Percentiles rank a stretch among this genome's conserved stretches.
Evolutionary conservation across 2,329 filamentous ascomycete species (phyloP).

Genomic region (Pseudocercospora ulei): DNA sequence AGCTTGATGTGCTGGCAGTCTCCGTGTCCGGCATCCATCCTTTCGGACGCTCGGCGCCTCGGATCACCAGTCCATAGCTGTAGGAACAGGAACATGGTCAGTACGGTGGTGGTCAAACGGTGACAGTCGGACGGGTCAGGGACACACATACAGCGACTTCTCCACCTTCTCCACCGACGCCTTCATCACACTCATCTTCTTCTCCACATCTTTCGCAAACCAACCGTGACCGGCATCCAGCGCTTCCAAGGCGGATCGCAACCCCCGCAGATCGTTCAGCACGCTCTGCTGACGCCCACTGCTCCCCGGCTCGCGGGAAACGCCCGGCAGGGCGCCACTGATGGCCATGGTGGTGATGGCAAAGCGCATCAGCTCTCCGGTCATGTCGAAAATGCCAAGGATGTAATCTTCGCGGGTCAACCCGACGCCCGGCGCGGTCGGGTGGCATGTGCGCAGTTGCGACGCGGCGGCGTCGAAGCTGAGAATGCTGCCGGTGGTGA

Average conservation of each 20-base stretch:
- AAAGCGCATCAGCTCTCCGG: constrained; percentile 94
- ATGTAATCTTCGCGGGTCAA: constrained; percentile 78
- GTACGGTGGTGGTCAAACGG: neutral
- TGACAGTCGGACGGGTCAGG: neutral
- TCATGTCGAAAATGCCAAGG: constrained; percentile 83
- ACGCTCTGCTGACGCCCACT: constrained; percentile 48
- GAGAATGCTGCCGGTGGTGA: constrained; percentile 66
- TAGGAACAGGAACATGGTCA: neutral
- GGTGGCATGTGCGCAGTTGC: constrained; percentile 34
- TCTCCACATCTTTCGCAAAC: constrained; percentile 55
- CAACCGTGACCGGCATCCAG: constrained; percentile 50
- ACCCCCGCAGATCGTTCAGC: constrained; percentile 66
- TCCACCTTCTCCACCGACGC: constrained; percentile 91
- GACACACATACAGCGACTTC: constrained; percentile 37
- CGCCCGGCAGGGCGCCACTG: constrained; percentile 50
- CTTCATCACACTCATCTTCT: constrained; percentile 80
- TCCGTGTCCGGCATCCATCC: constrained; percentile 76
- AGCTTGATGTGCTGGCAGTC: constrained; percentile 33
- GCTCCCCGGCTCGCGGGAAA: constrained; percentile 23
- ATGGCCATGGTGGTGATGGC: constrained; percentile 81
- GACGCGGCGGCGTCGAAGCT: constrained; percentile 51
- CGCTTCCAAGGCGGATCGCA: constrained; percentile 67
- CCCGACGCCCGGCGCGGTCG: constrained; percentile 44
- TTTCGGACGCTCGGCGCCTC: constrained; percentile 77
- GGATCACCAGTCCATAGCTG: constrained; percentile 69